These are phyloP conservation scores for Prunus persica DNA, from an alignment of 306 rosid species.

Conservation along the genomic window Prunus_persica_NCBIv2 NC_034012.1:19047501-19048000, in stretches of 20 bases:
- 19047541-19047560: background rate
- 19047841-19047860: constrained; percentile 31
- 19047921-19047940: constrained; percentile 43
- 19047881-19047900: constrained; percentile 78
- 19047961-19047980: constrained; percentile 60
- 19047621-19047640: too few species aligned
- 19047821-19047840: constrained; percentile 35
- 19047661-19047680: too few species aligned
- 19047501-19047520: background rate
- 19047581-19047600: too few species aligned
- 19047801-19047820: constrained; percentile 59
- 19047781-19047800: constrained; percentile 36
- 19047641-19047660: too few species aligned
- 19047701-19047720: too few species aligned
- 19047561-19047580: too few species aligned
- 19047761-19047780: constrained; percentile 36
- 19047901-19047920: constrained; percentile 40
- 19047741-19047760: constrained; percentile 42
- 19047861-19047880: constrained; percentile 36
- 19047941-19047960: constrained; percentile 59
- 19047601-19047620: background rate
- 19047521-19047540: background rate
- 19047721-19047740: background rate
- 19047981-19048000: constrained; percentile 53
- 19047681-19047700: too few species aligned